phyloP scores from a whole-genome alignment of 176 grass and related monocot genomes.

The Oryza glumipatula region DNA sequence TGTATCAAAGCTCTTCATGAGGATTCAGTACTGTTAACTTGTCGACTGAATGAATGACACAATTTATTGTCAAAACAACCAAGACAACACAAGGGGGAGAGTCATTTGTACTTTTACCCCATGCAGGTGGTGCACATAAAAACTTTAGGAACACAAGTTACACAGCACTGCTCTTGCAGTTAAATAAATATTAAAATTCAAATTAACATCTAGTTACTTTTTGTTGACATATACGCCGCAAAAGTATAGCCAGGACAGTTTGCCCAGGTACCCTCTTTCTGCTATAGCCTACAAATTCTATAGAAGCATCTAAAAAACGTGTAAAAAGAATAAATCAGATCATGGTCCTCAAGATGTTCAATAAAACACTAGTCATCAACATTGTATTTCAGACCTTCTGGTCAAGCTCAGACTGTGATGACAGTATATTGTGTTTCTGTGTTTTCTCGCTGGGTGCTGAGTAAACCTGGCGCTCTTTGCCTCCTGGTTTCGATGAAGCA shows the following conservation, averaged over 20 bases:
- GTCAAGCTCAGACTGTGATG: not conserved
- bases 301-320: not conserved
- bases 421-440: not conserved
- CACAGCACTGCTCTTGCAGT: not conserved
- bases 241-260: not conserved
- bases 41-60: too few species aligned
- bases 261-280: slow-evolving; percentile 7
- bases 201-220: not conserved
- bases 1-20: not conserved
- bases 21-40: not conserved
- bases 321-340: not conserved
- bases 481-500: slow-evolving; percentile 24
- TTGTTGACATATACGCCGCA: not conserved
- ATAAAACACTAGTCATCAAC: not conserved
- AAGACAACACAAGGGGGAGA: not conserved
- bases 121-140: not conserved
- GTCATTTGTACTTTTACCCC: not conserved
- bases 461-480: slow-evolving; percentile 7
- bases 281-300: not conserved
- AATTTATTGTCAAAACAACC: too few species aligned
- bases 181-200: not conserved
- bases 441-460: not conserved
- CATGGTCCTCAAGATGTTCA: not conserved
- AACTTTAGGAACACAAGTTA: not conserved
- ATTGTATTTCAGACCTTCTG: not conserved